Base-by-base conservation (phyloP, 139 green algal genomes). In the Parachlorella kessleri region DNA sequence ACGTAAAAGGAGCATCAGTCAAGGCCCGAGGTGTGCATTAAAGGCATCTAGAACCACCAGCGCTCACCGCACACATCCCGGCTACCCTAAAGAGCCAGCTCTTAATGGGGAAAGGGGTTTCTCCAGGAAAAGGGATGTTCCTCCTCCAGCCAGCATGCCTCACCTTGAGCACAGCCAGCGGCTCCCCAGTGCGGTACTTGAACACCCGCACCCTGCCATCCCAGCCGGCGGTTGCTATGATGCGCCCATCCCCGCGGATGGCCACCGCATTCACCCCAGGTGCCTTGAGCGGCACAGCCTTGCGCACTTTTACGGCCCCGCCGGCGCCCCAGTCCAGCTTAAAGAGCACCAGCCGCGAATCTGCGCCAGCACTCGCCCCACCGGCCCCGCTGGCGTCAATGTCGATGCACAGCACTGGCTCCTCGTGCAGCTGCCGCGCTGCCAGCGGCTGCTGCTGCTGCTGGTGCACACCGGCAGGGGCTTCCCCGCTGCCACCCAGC, bases 211-310 rank as follows among this genome's bases (percentile, higher is more conserved):
- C 70, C 23, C 77, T 76, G 64, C 89, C 86, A 66, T 94, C 90
- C 90, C 90, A 94, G 73, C 89, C 83, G 7, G 73, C 90, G 6
- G 72, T 76, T 24, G 81, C 90, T 40, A 94, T 76, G 5, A 94
- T 65, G 55, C 73, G 81, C 55, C 78, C 75, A 48, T 94, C 90
- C 0, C 39, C 24, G 21, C 90, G 83, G 28, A 93, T 72, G 0
- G 65, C 76, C 4, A 90, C 80, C 9, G 88, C 82, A 23, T 72
- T 74, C 3, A 85, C 70, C 3, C 90, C 90, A 38, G 74, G 39
- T 39, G 80, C 64, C 2, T 74, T 75, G 55, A 92, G 63, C 59
- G 67, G 39, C 0, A 85, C 36, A 30, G 24, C 38, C 6, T 73
- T 33, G 6, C 36, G 30, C n/a, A 80, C 2, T 33, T 35, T 28